Conservation (phyloP, 1,284 basidiomycete species). For the Ganoderma sp. region DNA sequence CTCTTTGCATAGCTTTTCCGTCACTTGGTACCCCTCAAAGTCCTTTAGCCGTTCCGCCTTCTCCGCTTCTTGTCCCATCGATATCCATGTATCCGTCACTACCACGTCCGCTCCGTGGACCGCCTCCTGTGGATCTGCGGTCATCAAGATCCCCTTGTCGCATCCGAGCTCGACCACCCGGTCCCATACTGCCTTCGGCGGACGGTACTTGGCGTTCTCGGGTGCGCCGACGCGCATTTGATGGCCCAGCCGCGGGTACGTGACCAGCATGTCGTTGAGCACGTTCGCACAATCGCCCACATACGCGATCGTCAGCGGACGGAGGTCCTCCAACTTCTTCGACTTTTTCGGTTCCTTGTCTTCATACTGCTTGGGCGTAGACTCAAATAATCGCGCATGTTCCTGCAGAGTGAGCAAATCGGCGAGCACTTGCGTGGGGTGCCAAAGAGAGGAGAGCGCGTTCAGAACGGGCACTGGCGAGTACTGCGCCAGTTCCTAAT, state of each 20-base stretch:
- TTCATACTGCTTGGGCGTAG: conserved; percentile 8
- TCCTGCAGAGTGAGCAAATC: conserved; percentile 93
- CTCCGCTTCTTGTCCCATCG: conserved; percentile 98
- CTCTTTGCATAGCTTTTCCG: conserved; percentile 79
- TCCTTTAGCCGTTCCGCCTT: conserved; percentile 88
- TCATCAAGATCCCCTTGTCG: conserved; percentile 78
- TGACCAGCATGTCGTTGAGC: conserved; percentile 96
- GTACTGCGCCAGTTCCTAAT: conserved; percentile 85
- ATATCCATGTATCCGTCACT: conserved; percentile 98
- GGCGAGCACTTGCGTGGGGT: conserved; percentile 95
- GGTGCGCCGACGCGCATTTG: conserved; percentile 85
- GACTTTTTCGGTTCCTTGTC: conserved; percentile 14
- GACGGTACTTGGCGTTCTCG: conserved; percentile 65
- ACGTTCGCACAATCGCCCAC: conserved; percentile 97
- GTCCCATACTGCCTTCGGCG: conserved; percentile 83
- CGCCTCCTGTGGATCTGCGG: conserved; percentile 82
- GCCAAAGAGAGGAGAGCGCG: conserved; percentile 94
- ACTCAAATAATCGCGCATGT: conserved; percentile 59
- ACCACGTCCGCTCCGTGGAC: conserved; percentile 91
- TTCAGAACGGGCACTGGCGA: conserved; percentile 95
- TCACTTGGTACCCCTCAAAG: conserved; percentile 94
- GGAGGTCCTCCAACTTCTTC: conserved; percentile 49
- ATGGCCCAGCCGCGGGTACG: conserved; percentile 92
- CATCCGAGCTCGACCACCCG: conserved; percentile 74
- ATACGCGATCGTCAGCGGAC: conserved; percentile 86